Evolutionary conservation across 129 eudicot species (phyloP), one percentile per base, ranked within the genome.

Genomic region (Chrysanthemum makinoi): DNA sequence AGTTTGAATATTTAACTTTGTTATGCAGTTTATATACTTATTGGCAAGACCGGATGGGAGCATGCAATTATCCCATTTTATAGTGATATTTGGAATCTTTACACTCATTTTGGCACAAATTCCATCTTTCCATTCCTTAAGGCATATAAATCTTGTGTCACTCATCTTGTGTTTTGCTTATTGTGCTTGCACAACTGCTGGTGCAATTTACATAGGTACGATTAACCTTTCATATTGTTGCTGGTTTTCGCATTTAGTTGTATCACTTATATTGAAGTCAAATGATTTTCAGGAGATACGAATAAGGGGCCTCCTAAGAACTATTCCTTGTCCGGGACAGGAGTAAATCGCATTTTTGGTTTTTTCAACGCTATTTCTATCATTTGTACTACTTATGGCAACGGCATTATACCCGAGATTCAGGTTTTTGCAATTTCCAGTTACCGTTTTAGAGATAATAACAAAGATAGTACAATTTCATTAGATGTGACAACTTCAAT

Each of bases 331-430:
- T 57, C 81, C 1, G 74, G 71, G 30, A 72, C 30, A 43, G 96
- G 88, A 11, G 14, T 80, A 26, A 76, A 84, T 66, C 81, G 90
- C 10, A 18, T 82, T 16, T 89, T 89, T 58, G 90, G 90, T 3
- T 62, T 80, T 69, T 84, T 89, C 79, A 89, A 82, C 24, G 93
- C 96, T 16, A 78, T 89, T 60, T 84, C 93, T 4, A 89, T 89
- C 62, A 82, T 86, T n/a, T 83, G 90, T 56, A 84, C 93, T 0
- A 82, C 93, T 15, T 89, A 84, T 17, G 96, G 96, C 15, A 89
- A 89, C n/a, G 90, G 93, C 43, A 89, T 86, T 69, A 80, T 89
- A 20, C 96, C 96, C 1, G 96, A 89, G 78, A 89, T 89, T 66
- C 96, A 89, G 86, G 96, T 86, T 26, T 30, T 8, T 68, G 10